Evolutionary conservation across 2,329 filamentous ascomycete genomes (phyloP), one percentile per base, ranked within the genome.

Genomic region (Xylaria sp.): DNA sequence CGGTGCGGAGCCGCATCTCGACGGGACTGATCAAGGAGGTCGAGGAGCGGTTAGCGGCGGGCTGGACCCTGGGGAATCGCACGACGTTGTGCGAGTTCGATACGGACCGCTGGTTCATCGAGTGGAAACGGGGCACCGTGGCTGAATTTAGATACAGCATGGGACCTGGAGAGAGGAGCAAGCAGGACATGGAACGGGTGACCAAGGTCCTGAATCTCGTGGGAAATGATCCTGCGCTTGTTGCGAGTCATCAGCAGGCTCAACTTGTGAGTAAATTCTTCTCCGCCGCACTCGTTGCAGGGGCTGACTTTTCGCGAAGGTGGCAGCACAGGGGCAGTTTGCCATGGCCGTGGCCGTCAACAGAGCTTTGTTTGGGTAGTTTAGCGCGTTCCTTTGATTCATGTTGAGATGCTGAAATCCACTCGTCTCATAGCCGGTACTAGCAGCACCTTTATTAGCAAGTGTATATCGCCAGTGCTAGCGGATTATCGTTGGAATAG

Each of bases 61-160:
- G 66, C 44, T 69, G 66, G 66, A 69, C 66, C 7, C 23, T 69
- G 1, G 66, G 66, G 12, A 69, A 69, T 23, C 66, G 66, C 56
- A 69, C 66, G 10, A 63, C 57, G 0, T 39, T 69, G 5, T 69
- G 66, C 23, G 44, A n/a, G 20, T 69, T 57, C 25, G 63, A 69
- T 20, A 69, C 63, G 3, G 37, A 69, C 37, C 63, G 66, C 23
- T 69, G 66, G 66, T 69, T 69, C 25, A 54, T 69, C 25, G 66
- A 69, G 63, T 69, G 66, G 66, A 69, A 61, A 51, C 63, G 66
- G 41, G 63, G 66, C 28, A 66, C 61, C 4, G 61, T 7, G 5
- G 51, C 63, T n/a, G 63, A 61, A 28, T 69, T 69, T 6, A 65
- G 56, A 25, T 69, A 54, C n/a, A 69, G 20, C 34, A 66, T 69